Base-by-base conservation (phyloP, 805 yeast genomes). In the Candida adriatica region DNA sequence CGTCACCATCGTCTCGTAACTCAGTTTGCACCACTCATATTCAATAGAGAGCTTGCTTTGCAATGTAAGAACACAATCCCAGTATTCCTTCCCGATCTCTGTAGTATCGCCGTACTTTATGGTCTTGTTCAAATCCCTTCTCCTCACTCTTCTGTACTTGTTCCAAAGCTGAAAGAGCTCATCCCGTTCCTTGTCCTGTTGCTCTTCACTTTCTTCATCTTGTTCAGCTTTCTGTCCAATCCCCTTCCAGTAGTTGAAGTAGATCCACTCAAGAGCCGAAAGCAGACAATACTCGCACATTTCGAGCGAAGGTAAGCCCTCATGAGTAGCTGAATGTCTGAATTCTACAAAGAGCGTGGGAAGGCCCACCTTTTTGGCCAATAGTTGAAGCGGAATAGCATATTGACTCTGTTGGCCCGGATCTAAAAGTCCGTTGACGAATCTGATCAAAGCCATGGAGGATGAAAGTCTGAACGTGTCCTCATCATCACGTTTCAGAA, bases 271-370 rank as follows among this genome's bases (percentile, higher is more conserved):
- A 29, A 90, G 53, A 0, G 95, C 95, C 29, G 70, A 61, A 5
- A 56, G 49, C 2, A 75, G 58, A 10, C 78, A 70, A n/a, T 62
- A 49, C 23, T 94, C 62, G n/a, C 88, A 61, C 57, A 82, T 65
- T 24, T 70, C 75, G 25, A 85, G 46, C 19, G 80, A 66, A 2
- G 96, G 96, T 16, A 92, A 56, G 13, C 64, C 61, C 46, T 90
- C 97, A 55, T 92, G 98, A 0, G 98, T 90, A 5, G 94, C 88
- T 46, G 74, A 71, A 55, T 92, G 97, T 34, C 98, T 66, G 18
- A 86, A 51, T 49, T 92, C 98, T 1, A 92, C 98, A 55, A 92
- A 86, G 48, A 70, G 71, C 19, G 78, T 65, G 0, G 97, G 95
- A 16, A 92, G 61, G 2, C 73, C 70, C 15, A 84, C 56, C 26